These are phyloP conservation scores for Cladophialophora carrionii DNA, from an alignment of 2,329 filamentous ascomycete species.

Conservation along the genomic window DNA sequence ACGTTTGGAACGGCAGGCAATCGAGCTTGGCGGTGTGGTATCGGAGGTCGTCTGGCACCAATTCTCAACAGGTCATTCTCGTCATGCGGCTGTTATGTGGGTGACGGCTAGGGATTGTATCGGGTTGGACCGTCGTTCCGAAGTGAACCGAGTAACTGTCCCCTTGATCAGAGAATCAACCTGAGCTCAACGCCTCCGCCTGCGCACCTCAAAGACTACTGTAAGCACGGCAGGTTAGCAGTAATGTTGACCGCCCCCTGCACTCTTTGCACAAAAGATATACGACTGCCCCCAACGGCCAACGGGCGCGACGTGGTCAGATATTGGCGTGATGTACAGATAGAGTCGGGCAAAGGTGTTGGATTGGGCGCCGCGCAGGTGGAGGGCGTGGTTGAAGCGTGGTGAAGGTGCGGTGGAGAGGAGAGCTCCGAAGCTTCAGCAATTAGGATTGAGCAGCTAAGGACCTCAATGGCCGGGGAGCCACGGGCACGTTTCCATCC, in stretches of 20 bases:
- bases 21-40: neutral
- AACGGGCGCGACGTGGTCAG: conserved; percentile 1
- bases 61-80: conserved; percentile 6
- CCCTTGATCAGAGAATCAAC: neutral
- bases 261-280: neutral
- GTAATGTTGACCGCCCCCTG: neutral
- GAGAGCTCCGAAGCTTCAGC: conserved; percentile 13
- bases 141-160: neutral
- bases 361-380: conserved; percentile 11
- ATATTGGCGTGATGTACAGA: conserved; percentile 13
- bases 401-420: conserved; percentile 13
- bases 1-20: neutral
- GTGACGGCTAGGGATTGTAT: neutral
- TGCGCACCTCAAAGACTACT: neutral
- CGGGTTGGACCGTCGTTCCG: neutral
- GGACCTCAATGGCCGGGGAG: conserved; percentile 18
- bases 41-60: neutral
- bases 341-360: conserved; percentile 18
- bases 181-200: neutral
- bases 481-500: conserved; percentile 13
- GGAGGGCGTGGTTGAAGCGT: conserved; percentile 8
- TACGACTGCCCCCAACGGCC: neutral
- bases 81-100: neutral
- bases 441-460: conserved; percentile 5
- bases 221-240: neutral